phyloP scores from a whole-genome alignment of 805 yeast species.

The Myxozyma melibiosi region DNA sequence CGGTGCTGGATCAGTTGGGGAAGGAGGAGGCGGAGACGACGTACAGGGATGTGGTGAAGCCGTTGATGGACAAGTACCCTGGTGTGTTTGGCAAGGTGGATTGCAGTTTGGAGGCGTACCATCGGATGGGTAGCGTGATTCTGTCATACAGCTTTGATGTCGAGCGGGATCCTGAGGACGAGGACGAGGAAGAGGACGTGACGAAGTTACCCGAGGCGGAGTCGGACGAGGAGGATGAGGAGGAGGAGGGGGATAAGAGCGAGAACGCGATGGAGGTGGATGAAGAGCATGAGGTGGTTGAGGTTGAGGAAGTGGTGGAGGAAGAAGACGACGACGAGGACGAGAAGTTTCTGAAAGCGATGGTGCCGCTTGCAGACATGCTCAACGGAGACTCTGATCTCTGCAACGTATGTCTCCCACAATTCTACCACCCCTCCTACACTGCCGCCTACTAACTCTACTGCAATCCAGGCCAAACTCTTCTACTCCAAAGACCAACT shows the following conservation, averaged over 20 bases:
- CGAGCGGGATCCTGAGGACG: constrained; percentile 41
- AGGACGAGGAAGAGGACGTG: constrained; percentile 41
- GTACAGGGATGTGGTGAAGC: constrained; percentile 53
- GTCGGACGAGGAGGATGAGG: constrained; percentile 37
- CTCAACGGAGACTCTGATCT: constrained; percentile 80
- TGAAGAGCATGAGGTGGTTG: constrained; percentile 34
- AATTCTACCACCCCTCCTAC: background rate
- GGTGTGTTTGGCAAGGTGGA: constrained; percentile 35
- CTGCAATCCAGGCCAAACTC: constrained; percentile 39
- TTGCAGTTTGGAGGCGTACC: constrained; percentile 60
- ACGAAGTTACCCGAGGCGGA: constrained; percentile 26
- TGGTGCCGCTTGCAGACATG: constrained; percentile 93
- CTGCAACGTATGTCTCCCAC: constrained; percentile 63
- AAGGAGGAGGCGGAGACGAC: constrained; percentile 62
- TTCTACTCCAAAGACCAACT: constrained; percentile 44
- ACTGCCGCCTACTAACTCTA: background rate
- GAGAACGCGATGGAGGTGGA: constrained; percentile 2
- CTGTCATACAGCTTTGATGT: constrained; percentile 93
- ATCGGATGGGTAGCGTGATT: constrained; percentile 73
- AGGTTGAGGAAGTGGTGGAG: constrained; percentile 28
- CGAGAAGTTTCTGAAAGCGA: constrained; percentile 58
- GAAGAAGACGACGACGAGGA: constrained; percentile 38
- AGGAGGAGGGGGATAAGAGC: constrained; percentile 34
- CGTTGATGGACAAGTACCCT: constrained; percentile 43
- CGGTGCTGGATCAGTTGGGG: constrained; percentile 71